These are phyloP conservation scores for Talaromyces rugulosus DNA, from an alignment of 2,329 filamentous ascomycete genomes.

Conservation along the genomic window DNA sequence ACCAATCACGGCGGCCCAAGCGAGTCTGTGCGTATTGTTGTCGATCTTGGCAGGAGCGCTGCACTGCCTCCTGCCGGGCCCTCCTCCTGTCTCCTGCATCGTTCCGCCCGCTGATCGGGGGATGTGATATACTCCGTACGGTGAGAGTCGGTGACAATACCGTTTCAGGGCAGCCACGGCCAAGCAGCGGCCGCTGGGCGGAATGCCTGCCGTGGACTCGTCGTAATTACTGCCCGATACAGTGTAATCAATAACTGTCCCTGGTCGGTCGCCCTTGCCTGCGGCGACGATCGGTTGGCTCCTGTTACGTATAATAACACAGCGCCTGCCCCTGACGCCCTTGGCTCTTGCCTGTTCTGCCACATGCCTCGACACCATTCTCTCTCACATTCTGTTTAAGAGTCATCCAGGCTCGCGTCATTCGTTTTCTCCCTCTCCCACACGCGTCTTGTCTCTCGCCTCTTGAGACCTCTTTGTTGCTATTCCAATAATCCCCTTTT, in stretches of 20 bases:
- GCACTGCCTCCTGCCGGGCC: neutral
- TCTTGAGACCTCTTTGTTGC: neutral
- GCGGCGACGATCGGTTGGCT: neutral
- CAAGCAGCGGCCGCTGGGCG: neutral
- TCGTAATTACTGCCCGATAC: neutral
- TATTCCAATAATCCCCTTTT: neutral
- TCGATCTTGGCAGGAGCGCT: neutral
- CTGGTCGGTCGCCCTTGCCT: neutral
- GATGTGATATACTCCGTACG: no score
- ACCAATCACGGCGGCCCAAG: neutral
- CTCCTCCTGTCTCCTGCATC: neutral
- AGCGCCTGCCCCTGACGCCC: neutral
- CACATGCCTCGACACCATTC: constrained; percentile 2
- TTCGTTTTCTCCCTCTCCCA: neutral
- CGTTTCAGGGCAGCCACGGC: neutral
- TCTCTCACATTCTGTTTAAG: neutral
- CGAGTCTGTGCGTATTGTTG: neutral
- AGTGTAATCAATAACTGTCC: neutral
- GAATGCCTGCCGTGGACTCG: neutral
- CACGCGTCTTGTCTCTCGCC: constrained; percentile 1
- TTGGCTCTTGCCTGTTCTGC: constrained; percentile 10
- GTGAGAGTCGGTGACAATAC: neutral
- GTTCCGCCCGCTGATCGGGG: no score
- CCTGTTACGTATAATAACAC: neutral
- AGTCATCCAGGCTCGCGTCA: neutral